Percentiles rank a stretch among this genome's conserved stretches.
phyloP scores from a whole-genome alignment of 169 alveolate genomes.

The Blepharisma undulans region DNA sequence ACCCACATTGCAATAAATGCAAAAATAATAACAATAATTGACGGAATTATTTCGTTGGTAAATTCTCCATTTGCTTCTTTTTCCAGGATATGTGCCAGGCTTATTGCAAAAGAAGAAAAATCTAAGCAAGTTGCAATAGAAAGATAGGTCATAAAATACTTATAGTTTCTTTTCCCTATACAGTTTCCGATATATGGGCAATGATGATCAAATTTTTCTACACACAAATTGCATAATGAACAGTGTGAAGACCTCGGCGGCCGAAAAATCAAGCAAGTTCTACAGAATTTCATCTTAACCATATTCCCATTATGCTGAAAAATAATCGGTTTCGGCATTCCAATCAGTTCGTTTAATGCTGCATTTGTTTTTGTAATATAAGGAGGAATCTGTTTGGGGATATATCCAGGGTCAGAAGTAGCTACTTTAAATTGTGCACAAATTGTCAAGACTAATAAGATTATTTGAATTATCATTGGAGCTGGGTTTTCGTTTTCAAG shows the following conservation, averaged over 20 bases:
- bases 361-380: background rate
- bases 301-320: background rate
- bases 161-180: slow-evolving; percentile 87
- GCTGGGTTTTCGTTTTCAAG: background rate
- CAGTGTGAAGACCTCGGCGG: slow-evolving; percentile 95
- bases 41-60: background rate
- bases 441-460: background rate
- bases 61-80: background rate
- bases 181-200: slow-evolving; percentile 95
- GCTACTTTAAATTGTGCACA: background rate
- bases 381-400: slow-evolving; percentile 26
- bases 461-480: background rate
- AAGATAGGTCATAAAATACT: slow-evolving; percentile 55
- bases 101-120: background rate
- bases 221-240: slow-evolving; percentile 90
- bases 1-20: slow-evolving; percentile 4
- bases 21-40: background rate
- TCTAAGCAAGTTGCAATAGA: background rate
- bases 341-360: background rate
- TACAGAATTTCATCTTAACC: slow-evolving; percentile 48
- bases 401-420: slow-evolving; percentile 35
- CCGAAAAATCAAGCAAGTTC: slow-evolving; percentile 78
- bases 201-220: slow-evolving; percentile 94
- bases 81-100: background rate
- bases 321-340: background rate